Conservation (phyloP, 768 basidiomycete genomes). For the Serendipita sp. region DNA sequence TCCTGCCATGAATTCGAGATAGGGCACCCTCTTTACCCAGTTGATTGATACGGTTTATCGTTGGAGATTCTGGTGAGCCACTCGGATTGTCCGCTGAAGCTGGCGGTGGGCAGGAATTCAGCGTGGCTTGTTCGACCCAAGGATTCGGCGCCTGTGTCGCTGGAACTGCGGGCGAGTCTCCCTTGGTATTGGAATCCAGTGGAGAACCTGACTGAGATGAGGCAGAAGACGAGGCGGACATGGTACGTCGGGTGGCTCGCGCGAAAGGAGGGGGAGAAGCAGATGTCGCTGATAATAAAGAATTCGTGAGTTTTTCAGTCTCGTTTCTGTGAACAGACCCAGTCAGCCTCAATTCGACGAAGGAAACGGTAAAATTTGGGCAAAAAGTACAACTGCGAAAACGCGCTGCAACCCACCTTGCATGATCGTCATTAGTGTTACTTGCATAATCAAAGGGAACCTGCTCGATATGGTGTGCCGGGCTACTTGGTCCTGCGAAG, state of each 20-base stretch:
- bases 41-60: too few species aligned
- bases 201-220: not conserved
- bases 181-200: not conserved
- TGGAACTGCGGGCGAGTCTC: not conserved
- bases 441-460: not conserved
- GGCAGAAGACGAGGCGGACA: not conserved
- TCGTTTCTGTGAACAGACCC: not conserved
- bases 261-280: conserved; percentile 3
- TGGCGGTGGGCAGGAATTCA: too few species aligned
- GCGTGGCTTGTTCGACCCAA: not conserved
- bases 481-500: too few species aligned
- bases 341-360: not conserved
- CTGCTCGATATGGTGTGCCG: too few species aligned
- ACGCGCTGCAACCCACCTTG: not conserved
- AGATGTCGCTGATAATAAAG: not conserved
- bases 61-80: too few species aligned
- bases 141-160: not conserved
- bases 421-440: not conserved
- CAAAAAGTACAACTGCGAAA: not conserved
- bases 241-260: not conserved
- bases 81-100: too few species aligned
- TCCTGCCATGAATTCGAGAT: too few species aligned
- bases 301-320: not conserved
- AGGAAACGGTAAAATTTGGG: too few species aligned
- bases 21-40: too few species aligned